Evolutionary conservation across 2,329 filamentous ascomycete genomes (phyloP).

Genomic region (Fusarium pseudocircinatum): DNA sequence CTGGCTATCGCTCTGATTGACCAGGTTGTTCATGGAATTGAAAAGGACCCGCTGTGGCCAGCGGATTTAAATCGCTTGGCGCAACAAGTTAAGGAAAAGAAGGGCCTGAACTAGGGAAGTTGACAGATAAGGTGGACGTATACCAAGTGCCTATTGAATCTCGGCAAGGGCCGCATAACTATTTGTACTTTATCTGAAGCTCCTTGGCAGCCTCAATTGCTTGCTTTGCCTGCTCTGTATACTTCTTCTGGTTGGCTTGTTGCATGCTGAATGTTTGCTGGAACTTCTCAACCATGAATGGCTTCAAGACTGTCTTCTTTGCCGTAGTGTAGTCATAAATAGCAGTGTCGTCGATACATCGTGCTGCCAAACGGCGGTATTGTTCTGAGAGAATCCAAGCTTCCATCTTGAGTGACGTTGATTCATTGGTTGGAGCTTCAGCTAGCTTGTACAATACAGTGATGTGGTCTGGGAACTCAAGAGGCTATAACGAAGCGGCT

Average conservation of each 20-base stretch:
- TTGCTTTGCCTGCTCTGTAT: background rate
- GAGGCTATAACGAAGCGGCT: background rate
- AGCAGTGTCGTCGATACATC: slow-evolving; percentile 20
- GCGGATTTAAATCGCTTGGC: background rate
- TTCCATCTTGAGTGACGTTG: slow-evolving; percentile 27
- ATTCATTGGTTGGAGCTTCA: slow-evolving; percentile 18
- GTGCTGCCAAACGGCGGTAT: slow-evolving; percentile 21
- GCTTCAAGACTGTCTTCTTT: slow-evolving; percentile 22
- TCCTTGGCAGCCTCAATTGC: background rate
- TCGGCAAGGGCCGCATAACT: accelerated
- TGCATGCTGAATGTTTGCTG: slow-evolving; percentile 16
- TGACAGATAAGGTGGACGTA: accelerated
- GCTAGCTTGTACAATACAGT: slow-evolving; percentile 21
- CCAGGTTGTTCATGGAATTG: background rate
- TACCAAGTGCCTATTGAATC: no score
- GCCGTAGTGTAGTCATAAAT: slow-evolving; percentile 21
- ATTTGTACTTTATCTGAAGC: background rate
- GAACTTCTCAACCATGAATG: slow-evolving; percentile 29
- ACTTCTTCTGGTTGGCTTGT: background rate
- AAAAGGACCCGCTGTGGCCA: background rate
- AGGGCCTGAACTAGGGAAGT: background rate
- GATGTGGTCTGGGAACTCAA: slow-evolving; percentile 20
- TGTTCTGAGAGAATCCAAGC: slow-evolving; percentile 25
- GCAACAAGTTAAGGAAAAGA: background rate
- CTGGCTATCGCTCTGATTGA: background rate